These are phyloP conservation scores for Fraxinus paxiana DNA, from an alignment of 305 asterid genomes.

Conservation along the genomic window DNA sequence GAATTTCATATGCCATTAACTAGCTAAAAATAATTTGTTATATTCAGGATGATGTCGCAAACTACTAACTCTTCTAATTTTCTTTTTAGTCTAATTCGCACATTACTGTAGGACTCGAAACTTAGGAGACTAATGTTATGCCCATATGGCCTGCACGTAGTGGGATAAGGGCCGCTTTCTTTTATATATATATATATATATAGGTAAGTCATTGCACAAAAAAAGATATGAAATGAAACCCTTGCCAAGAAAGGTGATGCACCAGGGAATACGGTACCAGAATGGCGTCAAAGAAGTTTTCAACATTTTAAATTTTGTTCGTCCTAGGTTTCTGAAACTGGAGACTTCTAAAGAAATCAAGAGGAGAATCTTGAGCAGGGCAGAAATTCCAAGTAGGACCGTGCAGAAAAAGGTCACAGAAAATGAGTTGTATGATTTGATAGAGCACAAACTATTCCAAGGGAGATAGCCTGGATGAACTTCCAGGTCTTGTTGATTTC, in stretches of 20 bases:
- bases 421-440: constrained; percentile 63
- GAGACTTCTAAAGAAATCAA: constrained; percentile 12
- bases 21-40: neutral
- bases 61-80: neutral
- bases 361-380: constrained; percentile 19
- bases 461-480: constrained; percentile 20
- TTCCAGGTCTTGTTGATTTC: constrained; percentile 44
- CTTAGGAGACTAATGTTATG: neutral
- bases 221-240: too few species aligned
- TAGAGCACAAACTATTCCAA: constrained; percentile 45
- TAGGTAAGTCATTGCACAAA: constrained; percentile 44
- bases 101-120: neutral
- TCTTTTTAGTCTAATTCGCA: neutral
- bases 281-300: constrained; percentile 26
- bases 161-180: constrained; percentile 24
- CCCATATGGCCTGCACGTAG: neutral
- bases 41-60: neutral
- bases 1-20: neutral
- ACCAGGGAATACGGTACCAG: constrained; percentile 21
- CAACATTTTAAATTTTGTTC: constrained; percentile 23
- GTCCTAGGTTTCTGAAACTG: constrained; percentile 23
- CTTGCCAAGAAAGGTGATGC: constrained; percentile 25
- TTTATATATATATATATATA: constrained; percentile 24
- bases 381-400: neutral
- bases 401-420: constrained; percentile 26